Percentiles rank a stretch among this genome's conserved stretches.
phyloP scores from a whole-genome alignment of 257 asterid species.

The Plantago major region DNA sequence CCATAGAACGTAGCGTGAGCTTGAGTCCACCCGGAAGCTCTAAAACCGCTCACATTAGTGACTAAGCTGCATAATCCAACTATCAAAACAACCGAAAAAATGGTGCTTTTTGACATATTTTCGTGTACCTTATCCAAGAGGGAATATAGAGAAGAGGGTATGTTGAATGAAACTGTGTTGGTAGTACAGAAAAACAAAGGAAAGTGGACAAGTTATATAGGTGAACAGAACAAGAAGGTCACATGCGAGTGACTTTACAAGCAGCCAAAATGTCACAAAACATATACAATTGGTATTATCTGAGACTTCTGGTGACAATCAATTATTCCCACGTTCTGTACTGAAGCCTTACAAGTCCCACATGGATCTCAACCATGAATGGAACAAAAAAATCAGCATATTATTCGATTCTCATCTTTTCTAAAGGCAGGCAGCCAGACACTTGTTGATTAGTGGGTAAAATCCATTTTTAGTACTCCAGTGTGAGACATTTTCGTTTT shows the following conservation, averaged over 20 bases:
- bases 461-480: too few relatives aligned
- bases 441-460: too few relatives aligned
- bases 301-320: slow-evolving; percentile 24
- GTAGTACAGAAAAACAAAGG: slow-evolving; percentile 17
- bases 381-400: slow-evolving; percentile 21
- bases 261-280: slow-evolving; percentile 10
- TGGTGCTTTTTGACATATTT: slow-evolving; percentile 28
- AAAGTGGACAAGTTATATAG: slow-evolving; percentile 33
- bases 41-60: slow-evolving; percentile 26
- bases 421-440: slow-evolving; percentile 12
- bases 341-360: slow-evolving; percentile 29
- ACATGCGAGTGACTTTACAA: slow-evolving; percentile 36
- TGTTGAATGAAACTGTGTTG: background rate
- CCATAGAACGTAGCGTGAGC: slow-evolving; percentile 70
- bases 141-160: background rate
- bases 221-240: slow-evolving; percentile 24
- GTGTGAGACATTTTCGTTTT: too few relatives aligned
- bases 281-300: slow-evolving; percentile 13
- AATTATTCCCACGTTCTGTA: slow-evolving; percentile 56
- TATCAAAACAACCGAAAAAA: slow-evolving; percentile 15
- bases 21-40: slow-evolving; percentile 41
- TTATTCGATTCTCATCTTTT: slow-evolving; percentile 23
- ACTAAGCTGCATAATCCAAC: slow-evolving; percentile 26
- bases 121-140: background rate
- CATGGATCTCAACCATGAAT: slow-evolving; percentile 48